A percentile compares a stretch with the other conserved stretches of the same genome.
Conservation (phyloP, 805 yeast genomes). For the Ogataea nonfermentans region DNA sequence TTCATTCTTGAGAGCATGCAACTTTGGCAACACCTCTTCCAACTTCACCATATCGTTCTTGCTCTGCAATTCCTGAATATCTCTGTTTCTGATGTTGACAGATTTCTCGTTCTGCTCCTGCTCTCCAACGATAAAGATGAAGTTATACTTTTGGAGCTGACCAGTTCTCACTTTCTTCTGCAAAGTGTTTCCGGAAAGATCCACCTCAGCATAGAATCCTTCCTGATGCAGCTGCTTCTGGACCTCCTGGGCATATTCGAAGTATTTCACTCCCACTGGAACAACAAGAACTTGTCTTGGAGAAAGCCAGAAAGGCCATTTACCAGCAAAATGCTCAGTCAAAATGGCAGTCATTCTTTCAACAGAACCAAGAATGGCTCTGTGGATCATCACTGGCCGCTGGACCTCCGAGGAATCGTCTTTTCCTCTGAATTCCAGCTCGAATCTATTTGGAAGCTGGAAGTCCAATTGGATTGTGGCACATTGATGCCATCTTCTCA, state of each 20-base stretch:
- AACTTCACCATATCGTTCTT: conserved; percentile 82
- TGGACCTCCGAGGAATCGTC: conserved; percentile 56
- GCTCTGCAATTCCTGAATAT: conserved; percentile 86
- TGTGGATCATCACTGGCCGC: conserved; percentile 98
- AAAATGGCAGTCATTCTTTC: conserved; percentile 99
- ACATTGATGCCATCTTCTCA: conserved; percentile 97
- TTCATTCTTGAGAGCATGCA: conserved; percentile 63
- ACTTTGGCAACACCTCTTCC: conserved; percentile 67
- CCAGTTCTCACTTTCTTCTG: conserved; percentile 98
- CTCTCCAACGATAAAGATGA: conserved; percentile 95
- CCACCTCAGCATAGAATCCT: conserved; percentile 91
- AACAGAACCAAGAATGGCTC: conserved; percentile 97
- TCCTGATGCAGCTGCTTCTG: conserved; percentile 63
- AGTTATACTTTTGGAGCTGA: conserved; percentile 91
- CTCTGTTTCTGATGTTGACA: conserved; percentile 97
- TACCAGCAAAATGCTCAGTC: conserved; percentile 97
- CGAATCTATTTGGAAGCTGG: conserved; percentile 95
- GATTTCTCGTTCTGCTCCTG: conserved; percentile 76
- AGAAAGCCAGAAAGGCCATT: conserved; percentile 99
- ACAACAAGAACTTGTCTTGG: conserved; percentile 97
- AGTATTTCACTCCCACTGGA: conserved; percentile 94
- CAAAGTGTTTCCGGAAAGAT: conserved; percentile 90
- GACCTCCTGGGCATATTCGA: conserved; percentile 84
- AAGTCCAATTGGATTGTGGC: conserved; percentile 98
- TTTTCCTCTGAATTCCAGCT: conserved; percentile 78